A percentile compares a stretch with the other conserved stretches of the same genome.
phyloP scores from a whole-genome alignment of 2,329 filamentous ascomycete species.

The Xylaria sp. region DNA sequence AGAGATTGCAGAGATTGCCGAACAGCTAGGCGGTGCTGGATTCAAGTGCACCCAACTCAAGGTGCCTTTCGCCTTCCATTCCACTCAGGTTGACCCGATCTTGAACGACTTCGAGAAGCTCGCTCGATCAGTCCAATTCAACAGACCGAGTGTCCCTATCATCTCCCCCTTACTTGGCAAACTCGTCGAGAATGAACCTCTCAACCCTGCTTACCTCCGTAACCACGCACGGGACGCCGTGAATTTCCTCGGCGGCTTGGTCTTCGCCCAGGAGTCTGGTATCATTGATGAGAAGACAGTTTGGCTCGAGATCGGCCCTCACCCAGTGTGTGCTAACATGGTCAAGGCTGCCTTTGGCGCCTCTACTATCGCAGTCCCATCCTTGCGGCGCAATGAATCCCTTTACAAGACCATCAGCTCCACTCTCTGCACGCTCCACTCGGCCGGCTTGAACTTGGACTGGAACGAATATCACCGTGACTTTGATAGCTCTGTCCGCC shows the following conservation, averaged over 20 bases:
- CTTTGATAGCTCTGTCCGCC: constrained; percentile 51
- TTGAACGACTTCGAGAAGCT: constrained; percentile 53
- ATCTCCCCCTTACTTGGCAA: constrained; percentile 63
- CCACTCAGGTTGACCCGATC: constrained; percentile 59
- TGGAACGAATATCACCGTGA: constrained; percentile 64
- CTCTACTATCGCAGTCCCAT: constrained; percentile 50
- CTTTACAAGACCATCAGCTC: constrained; percentile 58
- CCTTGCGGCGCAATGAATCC: constrained; percentile 57
- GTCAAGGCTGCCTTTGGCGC: constrained; percentile 58
- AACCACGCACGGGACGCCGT: constrained; percentile 63
- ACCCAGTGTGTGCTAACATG: constrained; percentile 64
- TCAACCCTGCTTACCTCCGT: constrained; percentile 58
- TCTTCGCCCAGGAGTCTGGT: constrained; percentile 52
- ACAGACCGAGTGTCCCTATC: constrained; percentile 52
- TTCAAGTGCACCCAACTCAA: constrained; percentile 59
- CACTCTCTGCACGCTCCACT: constrained; percentile 53
- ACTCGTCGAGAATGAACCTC: constrained; percentile 52
- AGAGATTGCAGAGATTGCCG: constrained; percentile 36
- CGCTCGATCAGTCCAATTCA: constrained; percentile 50
- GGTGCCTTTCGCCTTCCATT: constrained; percentile 63
- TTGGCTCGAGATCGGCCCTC: constrained; percentile 70
- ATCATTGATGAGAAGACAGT: constrained; percentile 60
- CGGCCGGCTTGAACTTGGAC: constrained; percentile 53
- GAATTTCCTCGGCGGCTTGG: constrained; percentile 60
- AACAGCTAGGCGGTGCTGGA: constrained; percentile 43